A percentile compares a stretch with the other conserved stretches of the same genome.
Evolutionary conservation across 257 asterid species (phyloP).

Genomic region (Solanum pinnatisectum): DNA sequence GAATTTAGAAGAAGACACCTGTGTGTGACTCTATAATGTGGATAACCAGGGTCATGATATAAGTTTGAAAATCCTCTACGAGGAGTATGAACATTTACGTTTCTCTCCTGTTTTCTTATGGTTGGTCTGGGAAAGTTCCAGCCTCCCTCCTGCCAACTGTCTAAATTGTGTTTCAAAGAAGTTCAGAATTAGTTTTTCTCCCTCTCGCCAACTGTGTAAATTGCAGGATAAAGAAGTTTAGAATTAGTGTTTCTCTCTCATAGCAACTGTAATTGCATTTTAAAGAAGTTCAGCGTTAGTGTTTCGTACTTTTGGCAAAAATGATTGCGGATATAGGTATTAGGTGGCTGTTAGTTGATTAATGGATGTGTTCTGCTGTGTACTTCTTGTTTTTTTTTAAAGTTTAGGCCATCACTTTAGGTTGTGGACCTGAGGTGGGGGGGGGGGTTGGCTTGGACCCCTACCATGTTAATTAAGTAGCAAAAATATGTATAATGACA

Average conservation of each 20-base stretch:
- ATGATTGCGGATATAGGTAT: neutral
- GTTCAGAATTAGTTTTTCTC: too few species aligned
- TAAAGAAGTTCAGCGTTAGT: neutral
- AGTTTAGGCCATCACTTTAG: too few species aligned
- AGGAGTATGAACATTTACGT: neutral
- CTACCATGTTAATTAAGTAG: too few species aligned
- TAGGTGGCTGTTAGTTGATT: neutral
- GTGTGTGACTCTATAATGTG: too few species aligned
- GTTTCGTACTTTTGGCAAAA: neutral
- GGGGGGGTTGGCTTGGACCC: too few species aligned
- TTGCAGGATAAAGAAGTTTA: too few species aligned
- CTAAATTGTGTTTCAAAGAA: too few species aligned
- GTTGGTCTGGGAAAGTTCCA: neutral
- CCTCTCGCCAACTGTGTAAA: too few species aligned
- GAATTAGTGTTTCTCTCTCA: neutral
- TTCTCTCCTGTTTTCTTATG: neutral
- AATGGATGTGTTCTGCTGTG: neutral
- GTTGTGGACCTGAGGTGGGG: too few species aligned
- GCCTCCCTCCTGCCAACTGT: neutral
- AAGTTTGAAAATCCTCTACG: neutral
- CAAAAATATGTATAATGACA: too few species aligned
- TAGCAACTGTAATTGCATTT: neutral
- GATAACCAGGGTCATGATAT: neutral
- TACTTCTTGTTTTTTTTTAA: neutral
- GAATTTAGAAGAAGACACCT: neutral